A percentile compares a stretch with the other conserved stretches of the same genome.
Conservation (phyloP, 306 rosid species). For the Rosa chinensis region DNA sequence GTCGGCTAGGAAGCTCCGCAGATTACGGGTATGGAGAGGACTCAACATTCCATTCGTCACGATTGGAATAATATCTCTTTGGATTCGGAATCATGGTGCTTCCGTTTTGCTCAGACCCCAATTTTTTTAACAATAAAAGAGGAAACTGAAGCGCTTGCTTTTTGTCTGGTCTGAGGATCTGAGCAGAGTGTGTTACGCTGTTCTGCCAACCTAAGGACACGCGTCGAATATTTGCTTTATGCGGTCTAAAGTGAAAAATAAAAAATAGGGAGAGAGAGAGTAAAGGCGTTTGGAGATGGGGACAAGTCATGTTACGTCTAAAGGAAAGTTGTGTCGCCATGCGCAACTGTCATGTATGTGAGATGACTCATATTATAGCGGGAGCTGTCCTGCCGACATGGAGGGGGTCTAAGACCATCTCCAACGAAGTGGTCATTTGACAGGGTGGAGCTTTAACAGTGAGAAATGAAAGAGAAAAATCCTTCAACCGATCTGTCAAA, state of each 20-base stretch:
- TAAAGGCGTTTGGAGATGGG: neutral
- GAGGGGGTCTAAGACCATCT: no score
- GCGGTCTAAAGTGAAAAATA: neutral
- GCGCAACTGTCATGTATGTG: neutral
- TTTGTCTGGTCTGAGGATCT: neutral
- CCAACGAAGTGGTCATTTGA: no score
- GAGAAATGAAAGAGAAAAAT: no score
- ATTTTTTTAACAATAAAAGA: no score
- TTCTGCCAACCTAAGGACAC: neutral
- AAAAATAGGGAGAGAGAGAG: neutral
- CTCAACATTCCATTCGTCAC: neutral
- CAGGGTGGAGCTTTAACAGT: no score
- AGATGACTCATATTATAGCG: no score
- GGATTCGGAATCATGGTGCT: neutral
- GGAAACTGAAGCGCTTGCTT: neutral
- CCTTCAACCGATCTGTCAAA: no score
- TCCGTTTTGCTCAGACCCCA: neutral
- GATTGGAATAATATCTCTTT: neutral
- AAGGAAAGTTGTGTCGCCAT: neutral
- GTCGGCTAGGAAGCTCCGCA: neutral
- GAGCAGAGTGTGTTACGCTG: neutral
- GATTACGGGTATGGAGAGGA: neutral
- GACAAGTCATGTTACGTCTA: neutral
- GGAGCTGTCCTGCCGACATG: neutral
- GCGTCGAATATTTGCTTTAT: neutral